Base-by-base conservation (phyloP, 306 rosid genomes). In the Canavalia ensiformis region DNA sequence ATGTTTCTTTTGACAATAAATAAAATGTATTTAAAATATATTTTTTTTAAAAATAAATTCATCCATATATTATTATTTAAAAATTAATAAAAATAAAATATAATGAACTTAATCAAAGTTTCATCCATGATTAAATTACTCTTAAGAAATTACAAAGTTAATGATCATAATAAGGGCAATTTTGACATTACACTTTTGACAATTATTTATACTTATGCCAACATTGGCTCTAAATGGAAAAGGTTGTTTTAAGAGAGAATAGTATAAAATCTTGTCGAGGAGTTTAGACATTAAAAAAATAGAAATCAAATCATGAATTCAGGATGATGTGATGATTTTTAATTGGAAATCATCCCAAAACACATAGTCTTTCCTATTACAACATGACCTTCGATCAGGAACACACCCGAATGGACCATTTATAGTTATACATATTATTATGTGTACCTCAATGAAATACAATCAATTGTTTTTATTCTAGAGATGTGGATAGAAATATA, bases 291-390 rank as follows among this genome's bases (percentile, higher is more conserved):
- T 18, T 18, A 18, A 18, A 18, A 18, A 18, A 18, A 18, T 18
- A 18, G 25, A 18, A 18, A 18, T 18, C 25, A 18, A 18, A 18
- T 18, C 25, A 18, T 18, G 25, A 18, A 18, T 18, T 37, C 47
- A 29, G 28, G 28, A 6, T 4, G 37, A 8, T 57, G 13, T 8
- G 57, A 74, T 41, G 42, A 57, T 42, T 56, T 49, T 6, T 30
- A 30, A 30, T 31, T 44, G 97, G n/a, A 35, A 74, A 1, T 47
- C 60, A 78, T 91, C 97, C 90, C 89, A 90, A 50, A 88, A 88
- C n/a, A 76, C 58, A 30, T 88, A 84, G 2, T 80, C 89, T 6
- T 0, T 78, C 85, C 97, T 87, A 42, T 90, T 81, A 55, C 47
- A 0, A 80, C 97, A 91, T 33, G 87, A 81, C 13, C 7, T 49